These are phyloP conservation scores for Tulasnella sp. DNA, from an alignment of 768 basidiomycete genomes.

Conservation along the genomic window DNA sequence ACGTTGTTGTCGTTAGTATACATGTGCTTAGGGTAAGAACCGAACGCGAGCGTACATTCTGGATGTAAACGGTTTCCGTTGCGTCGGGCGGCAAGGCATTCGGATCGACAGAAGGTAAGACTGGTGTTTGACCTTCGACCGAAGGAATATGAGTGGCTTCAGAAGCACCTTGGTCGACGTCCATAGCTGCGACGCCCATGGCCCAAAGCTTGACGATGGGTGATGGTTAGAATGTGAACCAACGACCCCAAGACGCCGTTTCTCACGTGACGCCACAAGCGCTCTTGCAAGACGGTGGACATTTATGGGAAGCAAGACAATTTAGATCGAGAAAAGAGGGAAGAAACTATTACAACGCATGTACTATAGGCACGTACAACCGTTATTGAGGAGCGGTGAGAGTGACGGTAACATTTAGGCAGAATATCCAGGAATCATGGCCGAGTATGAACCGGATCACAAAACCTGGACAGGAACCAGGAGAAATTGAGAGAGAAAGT, in stretches of 20 bases:
- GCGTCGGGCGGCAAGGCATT: slow-evolving; percentile 40
- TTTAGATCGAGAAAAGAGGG: too few species aligned
- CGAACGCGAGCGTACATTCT: slow-evolving; percentile 56
- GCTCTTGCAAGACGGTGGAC: neutral
- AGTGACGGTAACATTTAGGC: too few species aligned
- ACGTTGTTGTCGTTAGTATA: neutral
- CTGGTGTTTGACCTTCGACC: neutral
- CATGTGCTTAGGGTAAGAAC: neutral
- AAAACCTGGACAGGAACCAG: too few species aligned
- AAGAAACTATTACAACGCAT: too few species aligned
- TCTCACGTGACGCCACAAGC: neutral
- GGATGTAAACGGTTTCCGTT: slow-evolving; percentile 91
- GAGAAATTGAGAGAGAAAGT: too few species aligned
- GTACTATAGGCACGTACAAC: too few species aligned
- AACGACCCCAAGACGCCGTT: neutral
- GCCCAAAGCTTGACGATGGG: slow-evolving; percentile 44
- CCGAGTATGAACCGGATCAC: too few species aligned
- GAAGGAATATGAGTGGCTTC: neutral
- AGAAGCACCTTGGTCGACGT: neutral
- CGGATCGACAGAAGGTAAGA: slow-evolving; percentile 19
- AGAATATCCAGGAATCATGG: too few species aligned
- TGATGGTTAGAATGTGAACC: slow-evolving; percentile 20
- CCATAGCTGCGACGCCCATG: slow-evolving; percentile 4
- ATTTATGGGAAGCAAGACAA: neutral
- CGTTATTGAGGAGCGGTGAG: too few species aligned